Percentiles rank a stretch among this genome's conserved stretches.
Evolutionary conservation across 2,329 filamentous ascomycete genomes (phyloP).

Genomic region (Ascochyta fabae): DNA sequence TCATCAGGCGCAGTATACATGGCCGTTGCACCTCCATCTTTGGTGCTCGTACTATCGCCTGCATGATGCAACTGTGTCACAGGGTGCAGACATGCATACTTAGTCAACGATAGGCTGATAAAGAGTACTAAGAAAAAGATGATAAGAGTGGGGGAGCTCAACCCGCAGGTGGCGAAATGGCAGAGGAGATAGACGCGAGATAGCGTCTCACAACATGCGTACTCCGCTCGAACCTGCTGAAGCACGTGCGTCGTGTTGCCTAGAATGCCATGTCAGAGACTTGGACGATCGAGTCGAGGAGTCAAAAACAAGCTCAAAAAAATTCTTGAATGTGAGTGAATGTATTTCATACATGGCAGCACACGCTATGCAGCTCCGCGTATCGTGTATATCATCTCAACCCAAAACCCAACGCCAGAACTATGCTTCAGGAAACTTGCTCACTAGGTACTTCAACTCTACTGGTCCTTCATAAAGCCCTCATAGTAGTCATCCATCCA

Average conservation of each 20-base stretch:
- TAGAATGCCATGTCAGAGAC: too few relatives aligned
- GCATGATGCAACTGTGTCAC: neutral
- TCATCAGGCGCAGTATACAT: neutral
- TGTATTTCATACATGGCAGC: neutral
- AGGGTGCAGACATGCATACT: neutral
- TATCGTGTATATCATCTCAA: conserved; percentile 1
- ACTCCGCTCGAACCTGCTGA: neutral
- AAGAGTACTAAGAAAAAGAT: neutral
- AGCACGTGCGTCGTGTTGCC: too few relatives aligned
- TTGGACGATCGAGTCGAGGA: too few relatives aligned
- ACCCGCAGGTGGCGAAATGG: neutral
- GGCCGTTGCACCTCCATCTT: neutral
- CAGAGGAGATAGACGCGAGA: neutral
- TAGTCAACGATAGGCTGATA: neutral
- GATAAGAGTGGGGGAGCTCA: conserved; percentile 5
- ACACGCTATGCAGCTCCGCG: neutral
- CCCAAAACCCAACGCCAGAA: neutral
- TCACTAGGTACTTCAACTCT: neutral
- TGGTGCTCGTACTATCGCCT: neutral
- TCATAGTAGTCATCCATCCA: conserved; percentile 62
- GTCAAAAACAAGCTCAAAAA: neutral
- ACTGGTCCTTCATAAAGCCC: conserved; percentile 50
- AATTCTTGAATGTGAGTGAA: neutral
- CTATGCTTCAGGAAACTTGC: neutral
- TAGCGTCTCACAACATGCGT: neutral